A percentile compares a stretch with the other conserved stretches of the same genome.
phyloP scores from a whole-genome alignment of 1,139 yeast genomes.

The Diutina pseudorugosa region DNA sequence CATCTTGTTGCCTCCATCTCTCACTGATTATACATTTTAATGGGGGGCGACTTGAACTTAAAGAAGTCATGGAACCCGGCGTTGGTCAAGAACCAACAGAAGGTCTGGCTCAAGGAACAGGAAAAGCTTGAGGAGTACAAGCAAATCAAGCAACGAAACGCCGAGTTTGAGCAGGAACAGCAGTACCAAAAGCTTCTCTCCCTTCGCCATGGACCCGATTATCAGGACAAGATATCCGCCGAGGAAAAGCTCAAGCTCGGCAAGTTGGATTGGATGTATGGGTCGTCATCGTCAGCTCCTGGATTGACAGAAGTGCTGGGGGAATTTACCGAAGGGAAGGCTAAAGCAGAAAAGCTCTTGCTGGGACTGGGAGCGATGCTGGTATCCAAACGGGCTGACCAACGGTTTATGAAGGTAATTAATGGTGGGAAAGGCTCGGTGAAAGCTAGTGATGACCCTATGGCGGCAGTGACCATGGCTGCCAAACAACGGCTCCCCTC shows the following conservation, averaged over 20 bases:
- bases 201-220: conserved; percentile 33
- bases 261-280: conserved; percentile 3
- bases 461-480: background rate
- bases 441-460: background rate
- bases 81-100: conserved; percentile 69
- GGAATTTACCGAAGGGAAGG: background rate
- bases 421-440: background rate
- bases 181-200: conserved; percentile 48
- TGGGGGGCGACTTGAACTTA: conserved; percentile 76
- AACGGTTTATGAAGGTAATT: background rate
- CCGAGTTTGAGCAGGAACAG: conserved; percentile 53
- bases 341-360: background rate
- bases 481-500: background rate
- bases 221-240: background rate
- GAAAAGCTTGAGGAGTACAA: conserved; percentile 62
- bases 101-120: conserved; percentile 79
- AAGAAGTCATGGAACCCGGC: conserved; percentile 97
- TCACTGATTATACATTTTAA: conserved; percentile 6
- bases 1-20: background rate
- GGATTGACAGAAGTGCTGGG: background rate
- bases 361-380: background rate
- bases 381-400: background rate
- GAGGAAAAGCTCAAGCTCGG: background rate
- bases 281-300: background rate
- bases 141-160: conserved; percentile 49